Base-by-base conservation (phyloP, 2,329 filamentous ascomycete species). In the Alternaria infectoria region DNA sequence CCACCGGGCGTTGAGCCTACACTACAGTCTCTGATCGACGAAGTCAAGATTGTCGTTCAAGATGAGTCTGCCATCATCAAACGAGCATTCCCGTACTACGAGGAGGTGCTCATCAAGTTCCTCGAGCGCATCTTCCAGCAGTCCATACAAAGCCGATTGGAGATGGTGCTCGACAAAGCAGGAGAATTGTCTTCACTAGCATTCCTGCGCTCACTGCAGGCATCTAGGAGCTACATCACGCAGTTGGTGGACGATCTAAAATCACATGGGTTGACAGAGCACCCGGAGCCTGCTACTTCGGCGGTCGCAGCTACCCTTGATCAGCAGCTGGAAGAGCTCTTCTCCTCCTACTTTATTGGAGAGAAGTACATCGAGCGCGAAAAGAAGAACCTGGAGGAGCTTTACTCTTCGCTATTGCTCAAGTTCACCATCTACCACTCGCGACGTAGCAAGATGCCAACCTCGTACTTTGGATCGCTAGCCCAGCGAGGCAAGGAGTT, bases 31-130 rank as follows among this genome's bases (percentile, higher is more conserved):
- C 85, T 99, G 25, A 86, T 98, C 32, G 95, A 98, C 72, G 96
- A 99, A 79, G 94, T 98, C 73, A 93, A 91, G 79, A 91, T 97
- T 49, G 93, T 97, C 49, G 93, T 98, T 81, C 95, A 98, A 77
- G 95, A 98, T 74, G 96, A 99, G 76, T 97, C 95, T 10, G 92
- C 93, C 69, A 97, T 97, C 78, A 98, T 99, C 79, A 97, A 96
- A 80, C 89, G 93, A 55, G 95, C 96, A 0, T 99, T 99, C 75
- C 96, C 96, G 0, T 97, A 94, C 79, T 95, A 97, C 71, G 96
- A 99, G 73, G 94, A 95, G 63, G 96, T 99, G 1, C 83, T 99
- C 54, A 90, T 90, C 68, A 95, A 95, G 72, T 99, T 99, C 73
- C 86, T 99, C 55, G 96, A 99, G 80, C 88, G 96, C 69, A 91